Conservation (phyloP, 768 basidiomycete genomes). For the Podaxis mareebaensis region DNA sequence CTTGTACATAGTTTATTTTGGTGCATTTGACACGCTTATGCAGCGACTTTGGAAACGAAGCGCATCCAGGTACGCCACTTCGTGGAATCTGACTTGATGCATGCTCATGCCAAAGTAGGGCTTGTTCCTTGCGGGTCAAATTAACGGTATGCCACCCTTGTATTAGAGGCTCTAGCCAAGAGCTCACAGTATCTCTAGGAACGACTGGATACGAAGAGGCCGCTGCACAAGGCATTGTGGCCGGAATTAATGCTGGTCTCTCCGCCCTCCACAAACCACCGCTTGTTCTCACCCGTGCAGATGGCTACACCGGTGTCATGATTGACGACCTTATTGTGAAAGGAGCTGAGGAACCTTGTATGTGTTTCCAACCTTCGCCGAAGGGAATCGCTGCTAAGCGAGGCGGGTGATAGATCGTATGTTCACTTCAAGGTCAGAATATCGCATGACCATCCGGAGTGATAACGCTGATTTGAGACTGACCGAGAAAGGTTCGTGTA, state of each 20-base stretch:
- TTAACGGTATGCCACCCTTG: constrained; percentile 57
- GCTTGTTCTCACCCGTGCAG: constrained; percentile 74
- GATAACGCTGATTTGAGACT: constrained; percentile 88
- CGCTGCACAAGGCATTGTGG: constrained; percentile 85
- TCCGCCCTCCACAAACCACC: constrained; percentile 55
- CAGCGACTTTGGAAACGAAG: constrained; percentile 85
- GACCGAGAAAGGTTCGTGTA: constrained; percentile 64
- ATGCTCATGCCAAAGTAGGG: constrained; percentile 43
- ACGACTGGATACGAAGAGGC: constrained; percentile 97
- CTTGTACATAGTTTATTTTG: neutral
- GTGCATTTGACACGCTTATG: neutral
- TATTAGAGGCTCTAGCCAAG: neutral
- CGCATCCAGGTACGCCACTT: constrained; percentile 58
- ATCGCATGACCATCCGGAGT: constrained; percentile 82
- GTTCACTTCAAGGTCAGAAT: constrained; percentile 92
- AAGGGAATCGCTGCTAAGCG: constrained; percentile 1
- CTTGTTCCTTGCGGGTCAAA: constrained; percentile 87
- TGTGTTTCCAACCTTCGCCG: constrained; percentile 24
- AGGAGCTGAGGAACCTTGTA: constrained; percentile 91
- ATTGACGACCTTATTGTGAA: constrained; percentile 89
- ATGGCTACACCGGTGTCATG: constrained; percentile 88
- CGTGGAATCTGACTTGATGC: neutral
- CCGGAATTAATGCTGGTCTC: constrained; percentile 87
- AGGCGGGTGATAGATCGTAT: constrained; percentile 65
- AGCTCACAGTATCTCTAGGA: constrained; percentile 35